Percentiles rank a stretch among this genome's conserved stretches.
These are phyloP conservation scores for Spinellus fusiger DNA, from an alignment of 192 early-diverging fungal species.

Conservation along the genomic window DNA sequence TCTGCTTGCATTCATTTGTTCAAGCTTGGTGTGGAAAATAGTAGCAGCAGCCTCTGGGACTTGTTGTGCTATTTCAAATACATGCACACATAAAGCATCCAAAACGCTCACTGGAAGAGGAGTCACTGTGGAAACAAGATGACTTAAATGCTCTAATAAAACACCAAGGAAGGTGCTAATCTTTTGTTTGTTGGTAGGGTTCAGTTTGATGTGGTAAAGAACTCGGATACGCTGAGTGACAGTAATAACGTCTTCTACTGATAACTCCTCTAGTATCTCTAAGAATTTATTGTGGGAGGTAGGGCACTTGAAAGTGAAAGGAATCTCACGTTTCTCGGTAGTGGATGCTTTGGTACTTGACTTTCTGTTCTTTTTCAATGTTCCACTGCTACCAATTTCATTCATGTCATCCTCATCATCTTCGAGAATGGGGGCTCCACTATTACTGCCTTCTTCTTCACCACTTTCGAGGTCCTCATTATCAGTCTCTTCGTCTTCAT, in stretches of 20 bases:
- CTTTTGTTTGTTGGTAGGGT: conserved; percentile 74
- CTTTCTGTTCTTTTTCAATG: conserved; percentile 6
- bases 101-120: conserved; percentile 43
- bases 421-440: conserved; percentile 11
- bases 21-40: conserved; percentile 46
- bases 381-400: conserved; percentile 22
- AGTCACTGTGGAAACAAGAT: conserved; percentile 52
- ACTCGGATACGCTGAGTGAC: conserved; percentile 80
- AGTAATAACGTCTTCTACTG: conserved; percentile 59
- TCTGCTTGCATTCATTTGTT: conserved; percentile 41
- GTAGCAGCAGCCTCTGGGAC: conserved; percentile 53
- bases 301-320: conserved; percentile 84
- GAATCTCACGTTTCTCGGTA: conserved; percentile 47
- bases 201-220: conserved; percentile 78
- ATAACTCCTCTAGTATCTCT: conserved; percentile 54
- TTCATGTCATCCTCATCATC: conserved; percentile 50
- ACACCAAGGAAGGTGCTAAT: conserved; percentile 56
- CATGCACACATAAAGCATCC: conserved; percentile 52
- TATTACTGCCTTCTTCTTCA: conserved; percentile 29
- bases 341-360: background rate
- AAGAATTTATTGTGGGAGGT: conserved; percentile 64
- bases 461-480: conserved; percentile 45
- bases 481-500: conserved; percentile 34
- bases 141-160: conserved; percentile 65
- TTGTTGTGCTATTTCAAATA: conserved; percentile 59